phyloP scores from a whole-genome alignment of 2,329 filamentous ascomycete genomes.

The Talaromyces sp. region DNA sequence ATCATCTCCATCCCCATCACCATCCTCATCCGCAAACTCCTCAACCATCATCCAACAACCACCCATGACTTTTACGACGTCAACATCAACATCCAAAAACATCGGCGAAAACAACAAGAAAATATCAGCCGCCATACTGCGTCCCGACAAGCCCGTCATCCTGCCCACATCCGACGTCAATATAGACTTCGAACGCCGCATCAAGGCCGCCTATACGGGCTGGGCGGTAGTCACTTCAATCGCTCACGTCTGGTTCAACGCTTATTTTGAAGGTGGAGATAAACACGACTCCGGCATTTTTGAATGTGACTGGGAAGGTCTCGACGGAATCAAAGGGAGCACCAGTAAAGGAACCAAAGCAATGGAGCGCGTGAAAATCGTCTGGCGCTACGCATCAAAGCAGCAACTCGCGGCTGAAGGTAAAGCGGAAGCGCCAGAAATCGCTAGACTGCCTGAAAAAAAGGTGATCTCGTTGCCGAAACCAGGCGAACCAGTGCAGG shows the following conservation, averaged over 20 bases:
- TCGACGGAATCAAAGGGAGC: constrained; percentile 95
- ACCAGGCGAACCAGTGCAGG: constrained; percentile 64
- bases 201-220: constrained; percentile 70
- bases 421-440: constrained; percentile 19
- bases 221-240: constrained; percentile 88
- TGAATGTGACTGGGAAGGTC: constrained; percentile 67
- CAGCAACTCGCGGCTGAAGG: constrained; percentile 18
- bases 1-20: constrained; percentile 20
- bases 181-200: constrained; percentile 82
- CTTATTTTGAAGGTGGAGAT: constrained; percentile 81
- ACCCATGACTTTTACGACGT: constrained; percentile 19
- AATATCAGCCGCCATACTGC: constrained; percentile 73
- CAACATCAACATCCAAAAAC: constrained; percentile 40
- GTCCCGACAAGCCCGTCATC: constrained; percentile 63
- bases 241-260: constrained; percentile 96
- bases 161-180: constrained; percentile 83
- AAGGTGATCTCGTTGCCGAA: constrained; percentile 62
- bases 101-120: constrained; percentile 47
- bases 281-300: constrained; percentile 68
- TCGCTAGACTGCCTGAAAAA: constrained; percentile 24
- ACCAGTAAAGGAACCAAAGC: constrained; percentile 75
- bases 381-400: constrained; percentile 62
- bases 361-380: constrained; percentile 76
- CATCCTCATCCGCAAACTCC: constrained; percentile 15
- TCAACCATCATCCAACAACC: constrained; percentile 14